Evolutionary conservation across 495 filamentous ascomycete genomes (phyloP).

Genomic region (Penicillium diatomitis): DNA sequence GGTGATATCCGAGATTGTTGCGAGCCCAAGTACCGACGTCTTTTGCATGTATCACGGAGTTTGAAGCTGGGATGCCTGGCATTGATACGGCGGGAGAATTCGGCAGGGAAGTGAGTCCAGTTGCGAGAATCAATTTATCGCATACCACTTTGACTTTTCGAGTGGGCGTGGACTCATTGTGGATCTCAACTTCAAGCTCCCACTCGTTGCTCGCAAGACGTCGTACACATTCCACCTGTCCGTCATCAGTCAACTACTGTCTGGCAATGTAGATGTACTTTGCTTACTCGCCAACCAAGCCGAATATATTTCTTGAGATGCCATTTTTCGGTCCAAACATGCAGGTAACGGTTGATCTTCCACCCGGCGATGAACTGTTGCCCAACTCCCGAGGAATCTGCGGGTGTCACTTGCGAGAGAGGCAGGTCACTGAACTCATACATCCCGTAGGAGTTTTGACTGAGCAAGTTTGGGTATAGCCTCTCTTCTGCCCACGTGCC

Average conservation of each 20-base stretch:
- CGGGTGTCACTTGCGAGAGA: conserved; percentile 33
- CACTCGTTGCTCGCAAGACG: conserved; percentile 20
- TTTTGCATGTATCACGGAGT: conserved; percentile 33
- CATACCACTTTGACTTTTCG: conserved; percentile 25
- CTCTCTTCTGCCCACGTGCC: conserved; percentile 55
- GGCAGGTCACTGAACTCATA: conserved; percentile 49
- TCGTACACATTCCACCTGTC: conserved; percentile 16
- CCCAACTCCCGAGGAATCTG: conserved; percentile 22
- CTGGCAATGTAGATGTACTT: background rate
- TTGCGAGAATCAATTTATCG: conserved; percentile 56
- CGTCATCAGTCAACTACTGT: background rate
- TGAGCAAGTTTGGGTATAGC: conserved; percentile 44
- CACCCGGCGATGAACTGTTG: conserved; percentile 55
- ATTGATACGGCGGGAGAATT: conserved; percentile 32
- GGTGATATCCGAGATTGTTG: conserved; percentile 18
- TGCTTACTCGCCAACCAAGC: conserved; percentile 41
- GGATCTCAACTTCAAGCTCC: conserved; percentile 15
- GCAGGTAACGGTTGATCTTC: conserved; percentile 54
- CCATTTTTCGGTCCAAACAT: conserved; percentile 48
- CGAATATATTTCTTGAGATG: conserved; percentile 45
- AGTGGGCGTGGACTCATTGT: background rate
- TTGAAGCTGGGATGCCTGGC: background rate
- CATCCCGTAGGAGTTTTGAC: conserved; percentile 26
- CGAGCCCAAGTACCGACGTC: conserved; percentile 27
- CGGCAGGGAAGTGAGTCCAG: conserved; percentile 52